phyloP scores from a whole-genome alignment of 2,329 filamentous ascomycete genomes.

The Stagonosporopsis tanaceti region DNA sequence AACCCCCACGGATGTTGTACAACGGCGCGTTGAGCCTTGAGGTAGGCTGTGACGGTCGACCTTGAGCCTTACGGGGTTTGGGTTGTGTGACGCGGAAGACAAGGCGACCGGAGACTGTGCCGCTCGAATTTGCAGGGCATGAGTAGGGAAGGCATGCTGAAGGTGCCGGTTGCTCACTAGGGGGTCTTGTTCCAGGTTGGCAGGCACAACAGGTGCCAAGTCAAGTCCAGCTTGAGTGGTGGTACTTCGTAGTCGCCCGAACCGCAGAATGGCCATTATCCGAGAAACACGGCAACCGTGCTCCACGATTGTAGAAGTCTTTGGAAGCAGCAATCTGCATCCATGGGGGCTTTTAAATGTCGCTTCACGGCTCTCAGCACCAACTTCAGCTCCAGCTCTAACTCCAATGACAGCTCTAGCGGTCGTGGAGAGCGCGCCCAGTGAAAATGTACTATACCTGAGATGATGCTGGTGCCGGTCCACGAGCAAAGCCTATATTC shows the following conservation, averaged over 20 bases:
- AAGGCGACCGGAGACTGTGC: background rate
- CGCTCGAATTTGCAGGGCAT: background rate
- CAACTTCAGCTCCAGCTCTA: background rate
- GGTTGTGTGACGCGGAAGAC: slow-evolving; percentile 34
- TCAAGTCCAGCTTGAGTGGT: background rate
- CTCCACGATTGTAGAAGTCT: background rate
- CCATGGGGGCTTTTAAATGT: background rate
- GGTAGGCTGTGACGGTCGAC: slow-evolving; percentile 26
- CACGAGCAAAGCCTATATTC: background rate
- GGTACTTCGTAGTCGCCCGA: background rate
- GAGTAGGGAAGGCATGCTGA: slow-evolving; percentile 2
- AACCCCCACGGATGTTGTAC: slow-evolving; percentile 25
- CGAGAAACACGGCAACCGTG: background rate
- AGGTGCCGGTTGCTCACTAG: background rate
- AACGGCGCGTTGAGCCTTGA: slow-evolving; percentile 31
- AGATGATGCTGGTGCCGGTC: background rate
- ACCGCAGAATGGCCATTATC: background rate
- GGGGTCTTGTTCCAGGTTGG: background rate
- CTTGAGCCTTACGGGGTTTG: slow-evolving; percentile 23
- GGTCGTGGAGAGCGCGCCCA: background rate
- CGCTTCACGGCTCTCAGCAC: background rate
- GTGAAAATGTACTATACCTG: background rate
- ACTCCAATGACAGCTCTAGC: background rate
- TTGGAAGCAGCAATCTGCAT: background rate
- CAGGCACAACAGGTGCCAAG: slow-evolving; percentile 1